These are phyloP conservation scores for Cyclotella kingstonii DNA, from an alignment of 108 stramenopile genomes.

Conservation along the genomic window DNA sequence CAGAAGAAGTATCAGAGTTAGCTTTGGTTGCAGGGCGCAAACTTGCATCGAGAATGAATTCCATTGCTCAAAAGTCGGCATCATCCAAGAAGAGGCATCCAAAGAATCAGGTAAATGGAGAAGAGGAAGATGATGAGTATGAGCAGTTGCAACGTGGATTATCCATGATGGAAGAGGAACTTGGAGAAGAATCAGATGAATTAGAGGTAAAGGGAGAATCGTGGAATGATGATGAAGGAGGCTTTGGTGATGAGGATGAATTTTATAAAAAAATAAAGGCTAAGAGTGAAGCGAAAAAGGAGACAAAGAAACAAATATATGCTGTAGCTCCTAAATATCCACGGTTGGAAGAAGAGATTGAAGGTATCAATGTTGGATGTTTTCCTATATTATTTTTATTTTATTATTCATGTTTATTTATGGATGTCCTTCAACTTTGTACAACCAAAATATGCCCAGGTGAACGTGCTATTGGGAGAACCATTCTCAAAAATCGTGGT, in stretches of 20 bases:
- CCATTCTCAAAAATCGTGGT: slow-evolving; percentile 93
- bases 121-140: slow-evolving; percentile 59
- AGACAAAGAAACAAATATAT: slow-evolving; percentile 61
- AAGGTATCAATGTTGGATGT: slow-evolving; percentile 51
- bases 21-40: slow-evolving; percentile 41
- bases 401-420: neutral
- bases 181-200: slow-evolving; percentile 51
- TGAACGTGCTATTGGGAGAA: slow-evolving; percentile 79
- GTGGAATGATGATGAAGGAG: slow-evolving; percentile 36
- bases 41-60: slow-evolving; percentile 69
- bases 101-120: slow-evolving; percentile 30
- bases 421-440: neutral
- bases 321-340: slow-evolving; percentile 87
- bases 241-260: slow-evolving; percentile 47
- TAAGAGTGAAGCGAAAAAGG: slow-evolving; percentile 58
- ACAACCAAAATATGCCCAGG: slow-evolving; percentile 19
- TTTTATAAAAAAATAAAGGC: slow-evolving; percentile 64
- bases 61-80: slow-evolving; percentile 65
- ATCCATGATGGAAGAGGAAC: slow-evolving; percentile 81
- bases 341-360: slow-evolving; percentile 56
- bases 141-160: slow-evolving; percentile 56
- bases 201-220: slow-evolving; percentile 35
- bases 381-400: neutral
- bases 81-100: slow-evolving; percentile 29
- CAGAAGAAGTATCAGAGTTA: slow-evolving; percentile 48